phyloP scores from a whole-genome alignment of 75 land plant species.

The Chamaecyparis obtusa region DNA sequence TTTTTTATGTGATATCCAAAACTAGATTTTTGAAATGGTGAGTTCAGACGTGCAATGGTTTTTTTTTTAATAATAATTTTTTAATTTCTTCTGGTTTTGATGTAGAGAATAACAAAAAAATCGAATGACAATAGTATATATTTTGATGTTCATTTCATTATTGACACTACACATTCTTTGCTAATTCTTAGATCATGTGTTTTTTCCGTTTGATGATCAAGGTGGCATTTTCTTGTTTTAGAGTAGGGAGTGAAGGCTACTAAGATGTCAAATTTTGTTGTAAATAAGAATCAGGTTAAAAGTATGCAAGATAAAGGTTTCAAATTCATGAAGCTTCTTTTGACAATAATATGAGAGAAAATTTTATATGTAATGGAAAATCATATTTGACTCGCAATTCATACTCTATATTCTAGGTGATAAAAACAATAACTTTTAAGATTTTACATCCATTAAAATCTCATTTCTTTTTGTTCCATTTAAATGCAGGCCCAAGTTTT shows the following conservation, averaged over 20 bases:
- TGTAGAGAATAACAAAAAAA: background rate
- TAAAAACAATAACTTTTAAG: background rate
- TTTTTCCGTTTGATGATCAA: background rate
- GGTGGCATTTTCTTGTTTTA: background rate
- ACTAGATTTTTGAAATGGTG: background rate
- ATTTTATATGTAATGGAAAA: background rate
- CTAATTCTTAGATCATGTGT: background rate
- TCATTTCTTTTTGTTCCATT: background rate
- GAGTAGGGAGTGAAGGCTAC: background rate
- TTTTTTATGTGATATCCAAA: background rate
- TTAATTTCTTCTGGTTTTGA: background rate
- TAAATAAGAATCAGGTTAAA: background rate
- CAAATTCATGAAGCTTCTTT: background rate
- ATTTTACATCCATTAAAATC: background rate
- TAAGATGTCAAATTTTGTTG: background rate
- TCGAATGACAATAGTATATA: background rate
- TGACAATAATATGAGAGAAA: background rate
- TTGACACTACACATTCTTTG: background rate
- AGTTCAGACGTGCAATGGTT: background rate
- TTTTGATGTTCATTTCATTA: background rate
- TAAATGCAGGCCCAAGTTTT: conserved; percentile 45
- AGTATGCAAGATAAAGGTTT: background rate
- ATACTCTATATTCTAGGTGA: background rate
- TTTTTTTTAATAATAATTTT: too few species aligned
- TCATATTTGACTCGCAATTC: background rate